These are phyloP conservation scores for Paragyromitra xinjiangensis DNA, from an alignment of 495 filamentous ascomycete genomes.

Conservation along the genomic window DNA sequence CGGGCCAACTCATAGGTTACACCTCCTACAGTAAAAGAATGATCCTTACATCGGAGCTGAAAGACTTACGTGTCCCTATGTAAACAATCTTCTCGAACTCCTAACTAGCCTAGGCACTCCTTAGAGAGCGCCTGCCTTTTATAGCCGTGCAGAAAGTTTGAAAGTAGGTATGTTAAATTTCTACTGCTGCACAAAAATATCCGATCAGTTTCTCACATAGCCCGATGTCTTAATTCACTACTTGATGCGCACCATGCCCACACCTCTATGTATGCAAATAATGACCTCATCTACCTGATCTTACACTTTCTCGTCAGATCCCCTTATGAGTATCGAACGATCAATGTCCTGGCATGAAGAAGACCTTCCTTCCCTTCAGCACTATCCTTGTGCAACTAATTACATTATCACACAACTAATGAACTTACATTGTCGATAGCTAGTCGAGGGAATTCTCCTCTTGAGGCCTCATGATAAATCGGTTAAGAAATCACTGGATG, in stretches of 20 bases:
- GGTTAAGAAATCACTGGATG: neutral
- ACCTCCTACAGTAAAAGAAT: neutral
- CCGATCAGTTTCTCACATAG: neutral
- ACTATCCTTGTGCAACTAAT: neutral
- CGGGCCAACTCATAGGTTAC: neutral
- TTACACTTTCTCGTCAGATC: neutral
- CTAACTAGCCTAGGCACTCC: neutral
- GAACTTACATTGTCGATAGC: neutral
- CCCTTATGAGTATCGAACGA: neutral
- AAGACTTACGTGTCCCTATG: conserved; percentile 17
- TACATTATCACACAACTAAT: neutral
- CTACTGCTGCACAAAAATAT: neutral
- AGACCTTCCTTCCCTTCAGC: neutral
- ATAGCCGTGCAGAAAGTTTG: neutral
- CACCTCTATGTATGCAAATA: neutral
- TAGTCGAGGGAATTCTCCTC: neutral
- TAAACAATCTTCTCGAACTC: neutral
- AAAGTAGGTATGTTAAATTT: neutral
- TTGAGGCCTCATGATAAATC: neutral
- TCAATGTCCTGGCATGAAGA: neutral
- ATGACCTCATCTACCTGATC: neutral
- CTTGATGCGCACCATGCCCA: neutral
- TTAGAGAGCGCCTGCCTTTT: neutral
- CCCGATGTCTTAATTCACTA: neutral
- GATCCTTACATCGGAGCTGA: neutral